phyloP scores from a whole-genome alignment of 2,329 filamentous ascomycete genomes.

The Alternaria metachromatica region DNA sequence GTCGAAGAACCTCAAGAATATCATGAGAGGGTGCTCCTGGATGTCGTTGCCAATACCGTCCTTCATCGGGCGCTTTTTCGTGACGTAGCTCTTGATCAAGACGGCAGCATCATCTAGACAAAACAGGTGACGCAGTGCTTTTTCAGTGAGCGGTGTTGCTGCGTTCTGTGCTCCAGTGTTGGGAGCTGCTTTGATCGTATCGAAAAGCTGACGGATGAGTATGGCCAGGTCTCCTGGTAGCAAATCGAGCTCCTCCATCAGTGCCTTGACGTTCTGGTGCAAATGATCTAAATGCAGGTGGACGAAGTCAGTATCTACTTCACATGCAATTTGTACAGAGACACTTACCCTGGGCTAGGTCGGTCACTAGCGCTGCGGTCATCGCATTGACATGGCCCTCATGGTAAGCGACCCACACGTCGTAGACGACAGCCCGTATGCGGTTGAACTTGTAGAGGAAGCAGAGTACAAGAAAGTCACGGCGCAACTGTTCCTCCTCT shows the following conservation, averaged over 20 bases:
- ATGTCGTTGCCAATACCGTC: not conserved
- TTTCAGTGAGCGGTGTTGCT: not conserved
- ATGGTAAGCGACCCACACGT: conserved; percentile 18
- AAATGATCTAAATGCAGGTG: conserved; percentile 6
- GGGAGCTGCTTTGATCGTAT: not conserved
- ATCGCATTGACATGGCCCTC: conserved; percentile 10
- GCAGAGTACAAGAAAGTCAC: conserved; percentile 22
- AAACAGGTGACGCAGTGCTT: conserved; percentile 6
- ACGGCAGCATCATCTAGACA: conserved; percentile 10
- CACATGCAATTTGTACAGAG: not conserved
- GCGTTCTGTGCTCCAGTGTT: not conserved
- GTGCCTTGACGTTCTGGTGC: conserved; percentile 12
- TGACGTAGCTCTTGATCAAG: not conserved
- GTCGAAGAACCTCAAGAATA: conserved; percentile 20
- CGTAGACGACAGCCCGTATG: conserved; percentile 14
- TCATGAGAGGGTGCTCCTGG: not conserved
- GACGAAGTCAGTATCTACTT: not conserved
- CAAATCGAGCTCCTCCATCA: conserved; percentile 13
- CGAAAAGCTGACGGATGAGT: conserved; percentile 8
- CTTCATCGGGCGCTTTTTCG: not conserved
- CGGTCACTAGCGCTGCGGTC: conserved; percentile 20
- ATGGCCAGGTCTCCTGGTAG: not conserved
- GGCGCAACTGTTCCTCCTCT: conserved; percentile 16
- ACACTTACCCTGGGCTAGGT: conserved; percentile 14
- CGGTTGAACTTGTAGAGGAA: conserved; percentile 23